Evolutionary conservation across 805 yeast genomes (phyloP), one percentile per base, ranked within the genome.

Genomic region (Scheffersomyces coipomensis): DNA sequence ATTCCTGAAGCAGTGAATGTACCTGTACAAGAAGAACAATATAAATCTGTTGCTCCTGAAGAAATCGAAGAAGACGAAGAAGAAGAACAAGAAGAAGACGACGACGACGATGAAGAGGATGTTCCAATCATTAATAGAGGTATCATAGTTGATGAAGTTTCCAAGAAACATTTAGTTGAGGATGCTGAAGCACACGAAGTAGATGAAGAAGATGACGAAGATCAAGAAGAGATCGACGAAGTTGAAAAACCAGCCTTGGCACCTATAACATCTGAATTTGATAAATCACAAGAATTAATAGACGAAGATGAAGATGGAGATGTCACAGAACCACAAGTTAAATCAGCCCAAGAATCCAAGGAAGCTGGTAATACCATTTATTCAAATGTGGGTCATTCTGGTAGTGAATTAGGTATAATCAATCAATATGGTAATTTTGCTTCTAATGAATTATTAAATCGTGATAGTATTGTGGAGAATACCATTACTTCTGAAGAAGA

Each of bases 401-500:
- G 36, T 13, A 35, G 49, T 10, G 58, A 55, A 19, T 35, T 56
- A 18, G 53, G 52, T 9, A 45, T 54, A 7, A 58, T 56, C 17
- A 47, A 35, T 37, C 52, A 49, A 19, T 56, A 56, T 32, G 38
- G 43, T 13, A 37, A 47, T 27, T 33, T 47, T 8, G 37, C 70
- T 11, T 44, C 58, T 4, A 39, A 39, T 5, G 58, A 68, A 19
- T 47, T 44, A 11, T 39, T 50, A 15, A 34, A 39, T 9, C 33
- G 41, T 27, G 44, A 39, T 43, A 29, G 47, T 34, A 33, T 33
- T 13, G 43, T 29, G 11, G 54, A 43, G 2, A 53, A 53, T n/a
- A 58, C 55, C 5, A 55, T 48, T 34, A 62, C 60, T 19, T 51
- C 54, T 26, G 61, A 53, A 33, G 63, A 58, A 29, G 48, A 47